These are phyloP conservation scores for Globisporangium nunn DNA, from an alignment of 352 stramenopile species.

Conservation along the genomic window DNA sequence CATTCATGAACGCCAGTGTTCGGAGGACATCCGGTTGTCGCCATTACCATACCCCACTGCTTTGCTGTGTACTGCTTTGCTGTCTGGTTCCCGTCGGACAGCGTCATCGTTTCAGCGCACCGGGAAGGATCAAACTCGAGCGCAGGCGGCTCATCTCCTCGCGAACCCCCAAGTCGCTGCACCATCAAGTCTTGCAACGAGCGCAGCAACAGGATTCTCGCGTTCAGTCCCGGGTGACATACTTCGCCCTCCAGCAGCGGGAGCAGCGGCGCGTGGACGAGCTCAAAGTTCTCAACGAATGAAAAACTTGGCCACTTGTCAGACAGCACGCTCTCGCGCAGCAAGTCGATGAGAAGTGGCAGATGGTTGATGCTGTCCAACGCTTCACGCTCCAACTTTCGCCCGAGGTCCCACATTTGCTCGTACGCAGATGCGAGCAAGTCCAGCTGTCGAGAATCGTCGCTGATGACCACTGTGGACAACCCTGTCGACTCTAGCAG, in stretches of 20 bases:
- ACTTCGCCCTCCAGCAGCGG: slow-evolving; percentile 48
- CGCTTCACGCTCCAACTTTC: slow-evolving; percentile 53
- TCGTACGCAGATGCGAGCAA: slow-evolving; percentile 58
- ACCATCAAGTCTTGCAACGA: slow-evolving; percentile 85
- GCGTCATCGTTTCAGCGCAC: slow-evolving; percentile 86
- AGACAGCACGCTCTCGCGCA: slow-evolving; percentile 65
- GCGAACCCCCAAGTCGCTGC: slow-evolving; percentile 60
- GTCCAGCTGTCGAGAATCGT: slow-evolving; percentile 40
- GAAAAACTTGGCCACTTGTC: slow-evolving; percentile 46
- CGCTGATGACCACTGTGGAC: slow-evolving; percentile 12
- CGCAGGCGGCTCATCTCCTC: slow-evolving; percentile 63
- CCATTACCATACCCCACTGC: slow-evolving; percentile 88
- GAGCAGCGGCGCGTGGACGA: slow-evolving; percentile 59
- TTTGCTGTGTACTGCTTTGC: slow-evolving; percentile 88
- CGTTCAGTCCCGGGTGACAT: slow-evolving; percentile 21
- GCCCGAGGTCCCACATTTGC: slow-evolving; percentile 56
- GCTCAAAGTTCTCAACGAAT: slow-evolving; percentile 50
- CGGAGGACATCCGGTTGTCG: slow-evolving; percentile 72
- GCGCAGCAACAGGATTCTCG: slow-evolving; percentile 59
- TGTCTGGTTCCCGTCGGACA: slow-evolving; percentile 76
- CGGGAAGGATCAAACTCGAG: slow-evolving; percentile 83
- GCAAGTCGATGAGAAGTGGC: slow-evolving; percentile 44
- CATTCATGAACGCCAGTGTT: slow-evolving; percentile 86
- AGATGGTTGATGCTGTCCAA: slow-evolving; percentile 65
- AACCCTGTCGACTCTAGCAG: slow-evolving; percentile 45